A percentile compares a stretch with the other conserved stretches of the same genome.
These are phyloP conservation scores for Alternaria dauci DNA, from an alignment of 2,329 filamentous ascomycete species.

Conservation along the genomic window DNA sequence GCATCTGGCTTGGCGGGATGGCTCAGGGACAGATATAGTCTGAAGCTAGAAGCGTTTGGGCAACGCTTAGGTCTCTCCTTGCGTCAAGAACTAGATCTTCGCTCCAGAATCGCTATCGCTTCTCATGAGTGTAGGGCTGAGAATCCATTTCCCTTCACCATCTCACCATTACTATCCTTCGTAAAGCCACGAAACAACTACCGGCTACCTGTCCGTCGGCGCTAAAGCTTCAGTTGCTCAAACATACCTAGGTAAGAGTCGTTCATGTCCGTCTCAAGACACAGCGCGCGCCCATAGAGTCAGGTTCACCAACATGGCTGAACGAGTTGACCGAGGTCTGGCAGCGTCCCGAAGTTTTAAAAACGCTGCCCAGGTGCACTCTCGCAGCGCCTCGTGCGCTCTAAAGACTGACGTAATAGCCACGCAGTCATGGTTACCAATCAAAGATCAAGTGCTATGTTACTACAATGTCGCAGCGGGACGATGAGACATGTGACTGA, in stretches of 20 bases:
- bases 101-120: neutral
- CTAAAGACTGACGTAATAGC: neutral
- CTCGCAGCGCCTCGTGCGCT: neutral
- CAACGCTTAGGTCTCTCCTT: neutral
- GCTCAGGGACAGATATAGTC: neutral
- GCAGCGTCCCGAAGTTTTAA: neutral
- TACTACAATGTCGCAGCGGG: neutral
- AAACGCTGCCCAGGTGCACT: neutral
- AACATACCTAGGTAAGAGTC: neutral
- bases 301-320: neutral
- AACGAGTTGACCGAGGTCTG: neutral
- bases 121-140: neutral
- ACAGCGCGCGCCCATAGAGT: neutral
- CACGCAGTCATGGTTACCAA: neutral
- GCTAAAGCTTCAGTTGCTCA: neutral
- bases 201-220: neutral
- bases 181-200: neutral
- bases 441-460: too few relatives aligned
- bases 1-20: neutral
- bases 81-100: neutral
- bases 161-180: neutral
- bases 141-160: neutral
- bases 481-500: neutral
- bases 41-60: neutral
- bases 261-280: neutral